phyloP scores from a whole-genome alignment of 2,329 filamentous ascomycete genomes.

The Cordyceps farinosa region DNA sequence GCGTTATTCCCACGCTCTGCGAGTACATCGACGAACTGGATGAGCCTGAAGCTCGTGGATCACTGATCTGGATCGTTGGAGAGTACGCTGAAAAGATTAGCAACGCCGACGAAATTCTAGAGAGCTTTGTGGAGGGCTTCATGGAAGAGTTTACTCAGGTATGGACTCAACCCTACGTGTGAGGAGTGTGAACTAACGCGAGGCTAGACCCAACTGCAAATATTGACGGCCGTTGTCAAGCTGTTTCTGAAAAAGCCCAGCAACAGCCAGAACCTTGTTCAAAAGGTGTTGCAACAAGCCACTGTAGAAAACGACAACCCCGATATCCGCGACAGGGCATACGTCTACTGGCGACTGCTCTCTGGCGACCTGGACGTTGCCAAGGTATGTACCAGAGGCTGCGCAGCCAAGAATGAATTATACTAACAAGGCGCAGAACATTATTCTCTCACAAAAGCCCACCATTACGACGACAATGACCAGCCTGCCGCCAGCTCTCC shows the following conservation, averaged over 20 bases:
- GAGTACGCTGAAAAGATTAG: slow-evolving; percentile 99
- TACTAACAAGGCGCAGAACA: slow-evolving; percentile 50
- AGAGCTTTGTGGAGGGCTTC: slow-evolving; percentile 88
- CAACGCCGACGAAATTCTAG: slow-evolving; percentile 93
- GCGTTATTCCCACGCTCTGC: slow-evolving; percentile 93
- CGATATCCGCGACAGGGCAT: slow-evolving; percentile 93
- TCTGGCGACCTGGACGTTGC: slow-evolving; percentile 89
- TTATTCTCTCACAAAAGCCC: slow-evolving; percentile 90
- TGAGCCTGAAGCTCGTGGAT: slow-evolving; percentile 84
- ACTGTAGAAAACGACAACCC: slow-evolving; percentile 97
- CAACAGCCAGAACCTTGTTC: slow-evolving; percentile 83
- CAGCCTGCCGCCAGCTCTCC: slow-evolving; percentile 73
- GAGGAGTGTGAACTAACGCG: neutral
- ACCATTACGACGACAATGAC: slow-evolving; percentile 93
- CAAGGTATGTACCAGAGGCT: slow-evolving; percentile 53
- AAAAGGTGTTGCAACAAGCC: slow-evolving; percentile 88
- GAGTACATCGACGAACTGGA: slow-evolving; percentile 96
- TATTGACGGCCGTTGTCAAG: slow-evolving; percentile 94
- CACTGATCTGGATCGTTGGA: slow-evolving; percentile 97
- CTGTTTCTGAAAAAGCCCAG: slow-evolving; percentile 96
- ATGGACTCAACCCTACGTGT: slow-evolving; percentile 28
- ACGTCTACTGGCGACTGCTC: slow-evolving; percentile 95
- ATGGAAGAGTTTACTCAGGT: slow-evolving; percentile 95
- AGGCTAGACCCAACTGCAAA: slow-evolving; percentile 86
- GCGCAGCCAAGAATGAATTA: neutral